Evolutionary conservation across 148 eudicot species (phyloP).

Genomic region (Vaccinium macrocarpon): DNA sequence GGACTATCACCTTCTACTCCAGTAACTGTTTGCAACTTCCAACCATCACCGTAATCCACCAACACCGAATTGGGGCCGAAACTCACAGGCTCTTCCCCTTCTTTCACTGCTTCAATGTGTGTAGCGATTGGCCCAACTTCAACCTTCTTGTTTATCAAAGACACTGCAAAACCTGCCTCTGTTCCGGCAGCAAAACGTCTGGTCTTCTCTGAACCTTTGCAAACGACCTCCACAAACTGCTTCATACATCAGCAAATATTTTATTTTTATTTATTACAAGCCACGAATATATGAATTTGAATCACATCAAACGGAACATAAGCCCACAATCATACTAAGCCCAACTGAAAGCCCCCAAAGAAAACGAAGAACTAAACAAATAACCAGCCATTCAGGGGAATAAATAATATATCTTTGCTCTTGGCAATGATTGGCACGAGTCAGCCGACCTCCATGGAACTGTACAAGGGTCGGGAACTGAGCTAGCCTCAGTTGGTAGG

Average conservation of each 20-base stretch:
- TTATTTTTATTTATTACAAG: not conserved
- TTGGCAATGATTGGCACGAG: too few species aligned
- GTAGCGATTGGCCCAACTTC: constrained; percentile 36
- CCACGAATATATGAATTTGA: not conserved
- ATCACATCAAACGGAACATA: not conserved
- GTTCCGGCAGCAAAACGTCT: constrained; percentile 74
- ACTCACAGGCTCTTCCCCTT: constrained; percentile 65
- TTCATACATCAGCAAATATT: not conserved
- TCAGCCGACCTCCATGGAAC: not conserved
- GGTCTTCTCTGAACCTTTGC: constrained; percentile 55
- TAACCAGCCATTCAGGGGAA: not conserved
- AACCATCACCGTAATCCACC: constrained; percentile 54
- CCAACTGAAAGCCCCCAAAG: not conserved
- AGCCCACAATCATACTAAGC: not conserved
- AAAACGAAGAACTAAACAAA: not conserved
- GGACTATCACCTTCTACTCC: constrained; percentile 40
- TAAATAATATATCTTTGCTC: not conserved
- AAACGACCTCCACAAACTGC: constrained; percentile 72
- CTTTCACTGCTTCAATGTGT: constrained; percentile 78
- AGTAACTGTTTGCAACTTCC: constrained; percentile 75
- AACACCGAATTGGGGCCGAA: constrained; percentile 77
- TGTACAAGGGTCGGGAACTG: too few species aligned
- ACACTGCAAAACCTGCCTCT: constrained; percentile 68
- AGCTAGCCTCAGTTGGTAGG: not conserved
- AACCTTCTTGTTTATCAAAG: constrained; percentile 65